phyloP scores from a whole-genome alignment of 305 asterid species.

The Fraxinus albicans region DNA sequence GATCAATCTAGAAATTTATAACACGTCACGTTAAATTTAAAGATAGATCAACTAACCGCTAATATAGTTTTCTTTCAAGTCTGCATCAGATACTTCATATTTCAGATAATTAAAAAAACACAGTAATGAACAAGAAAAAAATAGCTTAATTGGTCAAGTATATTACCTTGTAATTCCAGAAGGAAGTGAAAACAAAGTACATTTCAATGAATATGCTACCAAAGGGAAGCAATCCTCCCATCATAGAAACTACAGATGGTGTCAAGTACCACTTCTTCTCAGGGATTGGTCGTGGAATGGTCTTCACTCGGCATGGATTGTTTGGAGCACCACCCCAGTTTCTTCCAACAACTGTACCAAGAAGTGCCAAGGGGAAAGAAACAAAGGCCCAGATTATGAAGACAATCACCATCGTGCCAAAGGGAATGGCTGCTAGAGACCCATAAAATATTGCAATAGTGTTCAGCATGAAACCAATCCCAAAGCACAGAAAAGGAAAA shows the following conservation, averaged over 20 bases:
- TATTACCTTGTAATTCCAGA: conserved; percentile 62
- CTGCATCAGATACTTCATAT: background rate
- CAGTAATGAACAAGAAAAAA: background rate
- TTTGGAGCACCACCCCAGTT: conserved; percentile 62
- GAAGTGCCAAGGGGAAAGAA: conserved; percentile 53
- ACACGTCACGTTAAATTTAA: background rate
- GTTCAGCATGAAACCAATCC: too few species aligned
- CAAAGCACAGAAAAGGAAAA: too few species aligned
- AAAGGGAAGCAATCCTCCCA: conserved; percentile 61
- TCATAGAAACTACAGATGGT: conserved; percentile 50
- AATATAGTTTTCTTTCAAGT: background rate
- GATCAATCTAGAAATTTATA: background rate
- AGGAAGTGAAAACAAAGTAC: conserved; percentile 62
- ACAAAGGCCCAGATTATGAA: conserved; percentile 42
- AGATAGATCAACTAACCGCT: background rate
- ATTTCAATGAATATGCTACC: conserved; percentile 61
- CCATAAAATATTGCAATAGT: too few species aligned
- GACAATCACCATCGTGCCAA: too few species aligned
- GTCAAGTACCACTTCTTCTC: conserved; percentile 59
- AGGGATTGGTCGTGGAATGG: conserved; percentile 60
- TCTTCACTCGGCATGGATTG: conserved; percentile 61
- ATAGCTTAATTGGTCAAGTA: background rate
- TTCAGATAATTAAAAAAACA: background rate
- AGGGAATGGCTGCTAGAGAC: too few species aligned
- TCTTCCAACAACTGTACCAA: conserved; percentile 58